Evolutionary conservation across 1,139 yeast genomes (phyloP), one percentile per base, ranked within the genome.

Genomic region (Wickerhamomyces sp.): DNA sequence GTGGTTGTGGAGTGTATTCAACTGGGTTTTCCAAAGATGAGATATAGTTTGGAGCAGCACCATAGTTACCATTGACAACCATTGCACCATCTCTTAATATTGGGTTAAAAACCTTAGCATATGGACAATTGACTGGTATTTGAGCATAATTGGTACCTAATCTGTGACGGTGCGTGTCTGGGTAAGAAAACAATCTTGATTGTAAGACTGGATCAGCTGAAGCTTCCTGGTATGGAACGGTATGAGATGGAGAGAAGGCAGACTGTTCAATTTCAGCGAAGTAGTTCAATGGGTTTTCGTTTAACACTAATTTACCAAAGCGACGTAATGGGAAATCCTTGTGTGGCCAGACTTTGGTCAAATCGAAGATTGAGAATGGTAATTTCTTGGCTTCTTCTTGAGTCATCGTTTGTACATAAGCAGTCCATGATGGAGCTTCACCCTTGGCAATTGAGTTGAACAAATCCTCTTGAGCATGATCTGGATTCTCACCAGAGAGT

Each of bases 1-100:
- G 61, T 44, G 64, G 50, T 45, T 60, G 52, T 67, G 80, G 78
- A 59, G 73, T 73, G 59, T 80, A 57, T 48, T 86, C 71, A 42
- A 65, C 64, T 44, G 84, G 69, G 51, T 56, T 61, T 40, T 60
- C 60, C 40, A 59, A 44, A 36, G 84, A 72, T 44, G 83, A 81
- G 57, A 81, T 72, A 67, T 85, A 85, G 70, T 89, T 90, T 63
- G 97, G 96, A 59, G 79, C 78, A 47, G 80, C 66, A 43, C 97
- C 97, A 65, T 85, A 78, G 76, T 91, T 91, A 48, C 90, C 93
- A 64, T 86, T 81, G 46, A 88, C 89, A 51, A 69, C 70, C 94
- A 88, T 84, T 43, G 80, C 75, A 64, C 98, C 98, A 64, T 90
- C 97, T 68, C 98, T 82, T 63, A 83, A 79, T 66, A 79, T 74